phyloP scores from a whole-genome alignment of 768 basidiomycete species.

The Dioszegia hungarica region DNA sequence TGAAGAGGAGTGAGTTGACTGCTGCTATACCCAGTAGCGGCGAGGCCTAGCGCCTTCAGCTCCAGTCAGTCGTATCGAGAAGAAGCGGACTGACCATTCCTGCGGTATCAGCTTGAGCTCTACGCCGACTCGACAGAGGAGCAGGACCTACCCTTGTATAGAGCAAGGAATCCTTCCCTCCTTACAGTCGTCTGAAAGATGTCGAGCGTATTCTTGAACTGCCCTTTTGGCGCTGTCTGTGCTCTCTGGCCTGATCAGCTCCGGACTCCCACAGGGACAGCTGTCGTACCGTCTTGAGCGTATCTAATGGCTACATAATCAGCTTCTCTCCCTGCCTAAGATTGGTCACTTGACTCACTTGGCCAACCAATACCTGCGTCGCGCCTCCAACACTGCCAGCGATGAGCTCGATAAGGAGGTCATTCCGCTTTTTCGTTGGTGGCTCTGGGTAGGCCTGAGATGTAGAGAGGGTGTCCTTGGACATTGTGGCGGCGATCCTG shows the following conservation, averaged over 20 bases:
- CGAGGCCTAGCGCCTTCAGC: slow-evolving; percentile 55
- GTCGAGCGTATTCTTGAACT: slow-evolving; percentile 85
- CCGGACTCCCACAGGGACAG: not conserved
- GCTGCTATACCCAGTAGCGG: slow-evolving; percentile 89
- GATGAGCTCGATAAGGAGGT: slow-evolving; percentile 55
- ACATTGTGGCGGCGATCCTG: slow-evolving; percentile 13
- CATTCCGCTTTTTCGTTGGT: slow-evolving; percentile 28
- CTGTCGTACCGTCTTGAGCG: slow-evolving; percentile 42
- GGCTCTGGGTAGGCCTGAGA: slow-evolving; percentile 25
- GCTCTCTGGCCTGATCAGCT: slow-evolving; percentile 33
- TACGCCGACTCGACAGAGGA: not conserved
- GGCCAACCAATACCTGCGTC: slow-evolving; percentile 89
- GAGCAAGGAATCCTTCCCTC: slow-evolving; percentile 83
- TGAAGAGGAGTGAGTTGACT: slow-evolving; percentile 92
- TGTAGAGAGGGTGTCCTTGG: slow-evolving; percentile 12
- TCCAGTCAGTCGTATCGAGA: not conserved
- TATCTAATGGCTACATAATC: slow-evolving; percentile 41
- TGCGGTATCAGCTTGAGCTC: not conserved
- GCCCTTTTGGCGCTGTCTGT: slow-evolving; percentile 50
- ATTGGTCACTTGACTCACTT: slow-evolving; percentile 54
- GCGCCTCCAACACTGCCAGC: slow-evolving; percentile 89
- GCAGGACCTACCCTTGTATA: slow-evolving; percentile 68
- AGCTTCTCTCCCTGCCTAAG: not conserved
- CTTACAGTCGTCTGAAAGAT: slow-evolving; percentile 73
- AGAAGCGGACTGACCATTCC: slow-evolving; percentile 5